Evolutionary conservation across 2,329 filamentous ascomycete genomes (phyloP), one percentile per base, ranked within the genome.

Genomic region (Blumeria graminis): DNA sequence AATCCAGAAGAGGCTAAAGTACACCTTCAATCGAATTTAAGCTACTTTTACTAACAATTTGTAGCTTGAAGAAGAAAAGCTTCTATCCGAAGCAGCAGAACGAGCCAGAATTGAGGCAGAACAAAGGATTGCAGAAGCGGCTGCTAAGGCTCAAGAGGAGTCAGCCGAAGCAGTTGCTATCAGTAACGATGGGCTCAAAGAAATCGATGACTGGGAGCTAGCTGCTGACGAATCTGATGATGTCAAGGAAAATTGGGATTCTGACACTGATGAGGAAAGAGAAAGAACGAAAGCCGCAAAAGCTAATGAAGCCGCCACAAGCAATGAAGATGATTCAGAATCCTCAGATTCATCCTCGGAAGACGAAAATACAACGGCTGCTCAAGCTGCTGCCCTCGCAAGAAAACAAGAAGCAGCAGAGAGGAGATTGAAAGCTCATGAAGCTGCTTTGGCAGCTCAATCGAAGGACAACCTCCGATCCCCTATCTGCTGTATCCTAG

Each of bases 401-500:
- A 79, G 83, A 64, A 95, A 95, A 73, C 84, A 81, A 62, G 89
- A 94, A 66, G 88, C 88, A 48, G 86, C 87, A 14, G 87, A 92
- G 64, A 80, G 90, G 66, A 80, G 90, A 65, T 85, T 88, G 71
- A 86, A 86, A 71, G 84, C 88, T 58, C 86, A 94, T 68, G 86
- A 95, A 69, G 90, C 88, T 60, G 92, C 92, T 16, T 70, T 95
- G 67, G 89, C 87, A 48, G 89, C 90, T 53, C 80, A 88, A 59
- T 96, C 90, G 22, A 88, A 86, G 70, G 89, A 98, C 68, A 83
- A 98, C 70, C 78, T 98, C 57, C 87, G 92, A 58, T 96, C 92
- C 43, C 92, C 92, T 56, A 98, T 98, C 71, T 96, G 92, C 76
- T 96, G 90, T 83, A 98, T 98, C 77, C 80, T 98, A 61, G 92